Conservation (phyloP, 495 filamentous ascomycete genomes). For the Trichoderma erinaceum region DNA sequence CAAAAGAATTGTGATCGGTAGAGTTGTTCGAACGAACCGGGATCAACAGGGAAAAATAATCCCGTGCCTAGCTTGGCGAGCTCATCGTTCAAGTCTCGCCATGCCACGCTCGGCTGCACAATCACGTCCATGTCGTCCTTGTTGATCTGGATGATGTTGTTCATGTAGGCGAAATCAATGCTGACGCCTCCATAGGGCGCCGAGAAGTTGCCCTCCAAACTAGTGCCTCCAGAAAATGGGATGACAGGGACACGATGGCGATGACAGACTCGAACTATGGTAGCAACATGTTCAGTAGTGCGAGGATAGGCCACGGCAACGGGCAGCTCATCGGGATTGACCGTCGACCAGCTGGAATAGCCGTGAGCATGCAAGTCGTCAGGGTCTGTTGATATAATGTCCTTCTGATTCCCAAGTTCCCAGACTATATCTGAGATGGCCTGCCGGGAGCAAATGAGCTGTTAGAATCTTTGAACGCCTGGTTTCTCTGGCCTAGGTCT, state of each 20-base stretch:
- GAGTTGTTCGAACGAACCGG: constrained; percentile 43
- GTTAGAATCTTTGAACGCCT: background rate
- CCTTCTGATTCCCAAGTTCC: constrained; percentile 7
- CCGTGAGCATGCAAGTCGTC: constrained; percentile 78
- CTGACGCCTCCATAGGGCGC: constrained; percentile 79
- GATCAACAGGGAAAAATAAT: constrained; percentile 87
- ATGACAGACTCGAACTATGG: constrained; percentile 73
- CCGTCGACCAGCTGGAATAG: constrained; percentile 83
- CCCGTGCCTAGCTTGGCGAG: constrained; percentile 61
- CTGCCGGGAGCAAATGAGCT: background rate
- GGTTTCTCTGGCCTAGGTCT: background rate
- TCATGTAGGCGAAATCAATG: constrained; percentile 85
- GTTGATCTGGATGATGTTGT: constrained; percentile 70
- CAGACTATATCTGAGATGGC: constrained; percentile 13
- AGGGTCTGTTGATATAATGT: constrained; percentile 65
- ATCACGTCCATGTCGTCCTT: constrained; percentile 87
- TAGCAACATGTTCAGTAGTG: constrained; percentile 71
- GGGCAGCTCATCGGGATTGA: constrained; percentile 69
- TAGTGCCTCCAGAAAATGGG: constrained; percentile 81
- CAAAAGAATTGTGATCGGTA: background rate
- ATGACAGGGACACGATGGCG: constrained; percentile 82
- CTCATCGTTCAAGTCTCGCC: constrained; percentile 80
- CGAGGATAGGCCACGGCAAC: constrained; percentile 78
- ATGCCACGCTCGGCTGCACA: constrained; percentile 85
- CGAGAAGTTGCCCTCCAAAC: constrained; percentile 83